Evolutionary conservation across 805 yeast genomes (phyloP), one percentile per base, ranked within the genome.

Genomic region (Komagataella kurtzmanii): DNA sequence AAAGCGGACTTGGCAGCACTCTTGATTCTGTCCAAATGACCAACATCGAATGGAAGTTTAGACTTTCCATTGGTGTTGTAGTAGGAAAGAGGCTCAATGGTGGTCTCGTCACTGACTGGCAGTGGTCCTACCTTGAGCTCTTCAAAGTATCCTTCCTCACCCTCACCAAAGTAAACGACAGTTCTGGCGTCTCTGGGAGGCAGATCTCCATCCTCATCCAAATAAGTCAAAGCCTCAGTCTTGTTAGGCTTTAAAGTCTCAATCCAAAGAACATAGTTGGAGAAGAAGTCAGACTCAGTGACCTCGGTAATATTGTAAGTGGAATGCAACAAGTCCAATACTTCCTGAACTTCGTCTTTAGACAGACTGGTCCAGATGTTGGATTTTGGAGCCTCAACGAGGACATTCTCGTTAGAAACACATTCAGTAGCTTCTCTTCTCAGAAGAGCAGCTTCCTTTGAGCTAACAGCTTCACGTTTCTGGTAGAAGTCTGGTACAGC

Each of bases 161-260:
- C 50, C 17, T 24, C 44, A 17, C 52, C 52, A 24, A 50, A 45
- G 36, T 44, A 51, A 7, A 49, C 14, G 14, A 51, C 53, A 7
- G 40, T 47, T 24, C 49, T 48, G 14, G 51, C 51, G 40, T 46
- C 54, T 48, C 58, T 55, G 7, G 50, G 57, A 24, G 64, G 65
- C 8, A 51, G 47, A 3, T 55, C 53, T 19, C 56, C 58, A 45
- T 57, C 51, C 24, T 44, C 43, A 49, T 61, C 64, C 53, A 61
- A 52, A 51, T 55, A 60, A 3, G 24, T 48, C 10, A 59, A 19
- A 17, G 63, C 65, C 51, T 55, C 63, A 3, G 65, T 59, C 52
- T 61, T 61, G 55, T 61, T 61, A 50, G 64, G 65, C 46, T 56
- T 52, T n/a, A 50, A 17, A 5, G 52, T 46, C 24, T 50, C 52